Evolutionary conservation across 805 yeast species (phyloP).

Genomic region (Saccharomycopsis fermentans): DNA sequence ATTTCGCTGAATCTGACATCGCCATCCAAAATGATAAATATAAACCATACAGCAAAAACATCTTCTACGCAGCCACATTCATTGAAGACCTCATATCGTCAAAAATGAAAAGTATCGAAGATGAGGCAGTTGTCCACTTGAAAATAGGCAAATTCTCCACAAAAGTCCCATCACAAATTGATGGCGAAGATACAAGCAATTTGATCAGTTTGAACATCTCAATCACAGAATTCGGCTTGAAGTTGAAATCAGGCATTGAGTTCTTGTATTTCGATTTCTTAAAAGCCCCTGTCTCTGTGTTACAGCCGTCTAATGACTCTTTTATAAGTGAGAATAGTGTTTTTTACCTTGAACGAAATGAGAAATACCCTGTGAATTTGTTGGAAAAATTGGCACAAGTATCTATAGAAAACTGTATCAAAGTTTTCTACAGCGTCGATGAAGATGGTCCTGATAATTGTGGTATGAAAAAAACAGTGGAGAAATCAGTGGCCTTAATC

Average conservation of each 20-base stretch:
- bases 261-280: conserved; percentile 33
- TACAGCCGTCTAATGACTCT: not conserved
- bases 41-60: not conserved
- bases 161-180: not conserved
- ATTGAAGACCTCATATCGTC: conserved; percentile 49
- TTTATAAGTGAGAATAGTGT: not conserved
- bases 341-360: not conserved
- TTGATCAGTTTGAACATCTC: conserved; percentile 29
- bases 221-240: conserved; percentile 49
- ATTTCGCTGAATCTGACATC: conserved; percentile 22
- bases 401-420: not conserved
- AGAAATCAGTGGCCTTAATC: not conserved
- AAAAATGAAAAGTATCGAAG: conserved; percentile 23
- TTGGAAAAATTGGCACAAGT: conserved; percentile 8
- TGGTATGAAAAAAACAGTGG: not conserved
- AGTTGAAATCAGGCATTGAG: conserved; percentile 41
- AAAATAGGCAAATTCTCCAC: not conserved
- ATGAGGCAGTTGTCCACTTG: conserved; percentile 18
- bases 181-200: not conserved
- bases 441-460: not conserved
- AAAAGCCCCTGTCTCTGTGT: not conserved
- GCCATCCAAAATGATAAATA: not conserved
- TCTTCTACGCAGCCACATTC: conserved; percentile 42
- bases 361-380: conserved; percentile 4
- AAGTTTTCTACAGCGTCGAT: not conserved